Base-by-base conservation (phyloP, 164 flowering plant genomes). In the Magnolia sinica region DNA sequence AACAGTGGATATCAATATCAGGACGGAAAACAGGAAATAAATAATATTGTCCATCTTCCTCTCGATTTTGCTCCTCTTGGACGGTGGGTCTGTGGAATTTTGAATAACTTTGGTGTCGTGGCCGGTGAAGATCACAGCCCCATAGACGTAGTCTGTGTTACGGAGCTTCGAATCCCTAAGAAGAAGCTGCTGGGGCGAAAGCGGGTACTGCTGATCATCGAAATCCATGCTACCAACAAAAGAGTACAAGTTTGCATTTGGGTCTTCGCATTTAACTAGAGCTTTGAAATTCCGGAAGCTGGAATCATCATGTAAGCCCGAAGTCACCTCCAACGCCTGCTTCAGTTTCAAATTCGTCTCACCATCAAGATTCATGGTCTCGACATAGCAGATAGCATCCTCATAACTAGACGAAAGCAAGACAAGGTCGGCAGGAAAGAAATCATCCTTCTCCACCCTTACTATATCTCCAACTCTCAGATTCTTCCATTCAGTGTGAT, bases 361-460 rank as follows among this genome's bases (percentile, higher is more conserved):
- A 24, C 99, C 99, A 78, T 96, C 99, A 74, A 96, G 93, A 76
- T 93, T 96, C 96, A 91, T 94, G 72, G 99, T 96, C 83, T 96
- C 98, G 23, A 96, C 98, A 76, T 96, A 96, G 86, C 99, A 96
- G 24, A 90, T 71, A 49, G 89, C 91, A 82, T 96, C 98, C 7
- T 90, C 98, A 74, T 89, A 91, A 78, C 93, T 88, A 14, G 99
- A 95, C 3, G 98, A 92, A 74, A 96, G 92, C 85, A 96, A 86
- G 31, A 94, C 74, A 59, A 96, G 89, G 76, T 96, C 99, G 37
- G 98, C 91, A 20, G 99, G 99, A 76, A 96, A 96, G 82, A 89
- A 96, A 7, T 87, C 83, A 84, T 96, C 96, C 81, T 94, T 94
- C 75, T 85, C 87, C 67, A 96, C 93, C 85, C 87, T 94, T 75